Percentiles rank a stretch among this genome's conserved stretches.
Conservation (phyloP, 352 stramenopile genomes). For the Globisporangium cederbergense region DNA sequence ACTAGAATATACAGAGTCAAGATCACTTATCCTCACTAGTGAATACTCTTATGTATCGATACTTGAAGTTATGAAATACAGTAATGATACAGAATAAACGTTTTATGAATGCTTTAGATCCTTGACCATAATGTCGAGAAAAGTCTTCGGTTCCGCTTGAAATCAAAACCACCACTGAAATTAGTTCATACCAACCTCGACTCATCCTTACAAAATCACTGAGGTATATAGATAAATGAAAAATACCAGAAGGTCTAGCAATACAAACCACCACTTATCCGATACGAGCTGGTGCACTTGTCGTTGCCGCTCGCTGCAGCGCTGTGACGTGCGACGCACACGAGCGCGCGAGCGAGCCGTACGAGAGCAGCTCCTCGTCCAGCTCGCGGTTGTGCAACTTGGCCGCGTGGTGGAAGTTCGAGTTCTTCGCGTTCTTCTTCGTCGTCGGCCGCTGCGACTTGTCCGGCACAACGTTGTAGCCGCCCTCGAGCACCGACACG, state of each 20-base stretch:
- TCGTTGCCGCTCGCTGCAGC: constrained; percentile 33
- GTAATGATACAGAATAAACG: neutral
- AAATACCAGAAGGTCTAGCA: neutral
- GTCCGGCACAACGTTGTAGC: constrained; percentile 80
- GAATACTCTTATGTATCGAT: neutral
- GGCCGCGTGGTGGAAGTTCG: constrained; percentile 49
- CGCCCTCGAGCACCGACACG: constrained; percentile 94
- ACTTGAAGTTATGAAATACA: neutral
- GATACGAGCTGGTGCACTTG: neutral
- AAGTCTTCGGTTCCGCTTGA: neutral
- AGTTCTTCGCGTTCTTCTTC: constrained; percentile 33
- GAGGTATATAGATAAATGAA: constrained; percentile 4
- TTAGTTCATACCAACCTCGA: neutral
- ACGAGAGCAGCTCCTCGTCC: constrained; percentile 49
- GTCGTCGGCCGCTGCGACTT: constrained; percentile 41
- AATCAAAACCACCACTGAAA: neutral
- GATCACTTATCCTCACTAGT: no score
- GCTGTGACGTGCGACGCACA: constrained; percentile 61
- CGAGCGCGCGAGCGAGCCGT: constrained; percentile 52
- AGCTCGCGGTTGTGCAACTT: constrained; percentile 51
- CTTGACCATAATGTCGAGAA: constrained; percentile 1
- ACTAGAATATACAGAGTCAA: neutral
- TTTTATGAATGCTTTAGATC: no score
- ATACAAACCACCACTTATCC: neutral
- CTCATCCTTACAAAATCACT: neutral